Base-by-base conservation (phyloP, 805 yeast genomes). In the Candida bentonensis region DNA sequence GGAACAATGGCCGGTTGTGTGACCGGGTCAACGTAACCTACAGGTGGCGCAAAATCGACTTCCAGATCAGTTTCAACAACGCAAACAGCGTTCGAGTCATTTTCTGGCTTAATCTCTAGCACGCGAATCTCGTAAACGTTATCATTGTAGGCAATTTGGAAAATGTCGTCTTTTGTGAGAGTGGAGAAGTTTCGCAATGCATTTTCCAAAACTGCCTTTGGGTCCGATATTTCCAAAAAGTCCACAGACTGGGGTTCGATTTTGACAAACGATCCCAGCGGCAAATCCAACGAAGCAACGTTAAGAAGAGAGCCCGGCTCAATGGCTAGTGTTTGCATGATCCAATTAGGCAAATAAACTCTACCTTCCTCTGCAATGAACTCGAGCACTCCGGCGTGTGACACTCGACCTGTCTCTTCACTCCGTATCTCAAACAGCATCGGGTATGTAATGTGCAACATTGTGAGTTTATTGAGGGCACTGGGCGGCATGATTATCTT, bases 31-130 rank as follows among this genome's bases (percentile, higher is more conserved):
- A 84, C 95, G 59, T 92, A 92, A 0, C 99, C 99, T 3, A 89
- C 95, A 0, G 99, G 99, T 2, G 98, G 95, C 1, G 96, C 97
- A 67, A 92, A 92, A 58, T 92, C 99, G 0, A 96, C 94, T 47
- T 85, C 95, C 49, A 92, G 69, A 65, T 92, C 98, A 0, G 98
- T 92, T 59, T 92, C 99, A 22, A 92, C 85, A 3, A 92, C 96
- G 68, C 96, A 89, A 13, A 89, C 80, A 47, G 95, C 83, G 26
- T 73, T 65, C 4, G 67, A 64, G 4, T 61, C 53, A 1, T 76
- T 69, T 43, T 80, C 83, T 0, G 97, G 97, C 55, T 84, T 84
- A 22, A 78, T 84, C 54, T 92, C 96, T 40, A 89, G 65, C 17
- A 92, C 88, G 57, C 79, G 82, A 48, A 92, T 86, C 21, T 79